Evolutionary conservation across 441 rosid genomes (phyloP).

Genomic region (Populus hybrid): DNA sequence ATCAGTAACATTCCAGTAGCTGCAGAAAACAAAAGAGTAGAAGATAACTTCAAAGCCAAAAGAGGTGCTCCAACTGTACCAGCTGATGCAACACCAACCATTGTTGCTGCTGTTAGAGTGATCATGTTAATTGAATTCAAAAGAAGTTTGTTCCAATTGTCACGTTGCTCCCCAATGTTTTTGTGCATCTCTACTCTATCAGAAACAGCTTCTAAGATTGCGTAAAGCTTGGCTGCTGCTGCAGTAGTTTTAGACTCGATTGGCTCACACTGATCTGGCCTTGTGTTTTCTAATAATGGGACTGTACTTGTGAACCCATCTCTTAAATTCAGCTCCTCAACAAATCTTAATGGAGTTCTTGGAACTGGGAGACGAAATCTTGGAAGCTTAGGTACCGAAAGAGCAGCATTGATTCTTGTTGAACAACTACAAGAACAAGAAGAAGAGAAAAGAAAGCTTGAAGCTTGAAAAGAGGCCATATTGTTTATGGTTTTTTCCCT

Average conservation of each 20-base stretch:
- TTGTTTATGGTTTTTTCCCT: not conserved
- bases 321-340: constrained; percentile 17
- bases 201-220: constrained; percentile 40
- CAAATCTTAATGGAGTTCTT: not conserved
- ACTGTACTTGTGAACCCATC: constrained; percentile 12
- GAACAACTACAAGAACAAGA: not conserved
- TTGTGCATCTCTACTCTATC: constrained; percentile 62
- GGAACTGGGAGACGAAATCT: constrained; percentile 23
- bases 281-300: constrained; percentile 10
- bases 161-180: constrained; percentile 50
- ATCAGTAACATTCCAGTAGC: constrained; percentile 50
- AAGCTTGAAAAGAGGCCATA: constrained; percentile 46
- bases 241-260: not conserved
- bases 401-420: constrained; percentile 24
- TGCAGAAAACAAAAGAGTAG: constrained; percentile 48
- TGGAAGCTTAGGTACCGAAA: constrained; percentile 45
- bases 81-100: constrained; percentile 33
- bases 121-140: constrained; percentile 56
- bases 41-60: constrained; percentile 41
- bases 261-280: not conserved
- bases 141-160: constrained; percentile 55
- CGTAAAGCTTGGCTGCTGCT: constrained; percentile 30
- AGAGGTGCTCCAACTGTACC: constrained; percentile 22
- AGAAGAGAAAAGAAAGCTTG: constrained; percentile 26
- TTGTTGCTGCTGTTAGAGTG: constrained; percentile 44